Conservation (phyloP, 1,284 basidiomycete species). For the Pascua sp. region DNA sequence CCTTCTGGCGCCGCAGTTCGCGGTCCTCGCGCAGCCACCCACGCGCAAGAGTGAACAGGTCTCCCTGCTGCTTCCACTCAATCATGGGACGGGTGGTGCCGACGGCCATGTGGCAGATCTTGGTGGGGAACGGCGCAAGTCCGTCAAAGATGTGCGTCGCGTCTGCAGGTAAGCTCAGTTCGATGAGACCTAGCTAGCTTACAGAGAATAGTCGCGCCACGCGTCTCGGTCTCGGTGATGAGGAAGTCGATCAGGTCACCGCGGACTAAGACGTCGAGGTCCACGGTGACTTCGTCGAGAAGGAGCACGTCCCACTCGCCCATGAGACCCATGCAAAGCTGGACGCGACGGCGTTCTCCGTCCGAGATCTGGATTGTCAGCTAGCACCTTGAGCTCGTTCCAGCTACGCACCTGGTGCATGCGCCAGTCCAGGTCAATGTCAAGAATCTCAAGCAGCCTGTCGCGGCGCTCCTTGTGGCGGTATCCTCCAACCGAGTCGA, state of each 20-base stretch:
- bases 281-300: constrained; percentile 96
- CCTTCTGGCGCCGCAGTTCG: constrained; percentile 60
- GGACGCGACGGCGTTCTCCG: constrained; percentile 88
- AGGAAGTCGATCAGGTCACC: constrained; percentile 86
- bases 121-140: constrained; percentile 77
- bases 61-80: constrained; percentile 61
- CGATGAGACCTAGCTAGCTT: too few species aligned
- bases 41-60: constrained; percentile 69
- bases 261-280: constrained; percentile 95
- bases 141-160: constrained; percentile 97
- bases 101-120: constrained; percentile 81
- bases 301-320: constrained; percentile 87
- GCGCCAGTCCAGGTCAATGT: constrained; percentile 82
- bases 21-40: constrained; percentile 83
- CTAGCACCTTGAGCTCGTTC: too few species aligned
- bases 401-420: constrained; percentile 50
- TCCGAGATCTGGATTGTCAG: constrained; percentile 65
- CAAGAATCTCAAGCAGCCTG: constrained; percentile 79
- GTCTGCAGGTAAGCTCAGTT: constrained; percentile 50
- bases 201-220: constrained; percentile 89
- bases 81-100: constrained; percentile 63
- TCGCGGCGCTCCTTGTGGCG: constrained; percentile 86
- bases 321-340: constrained; percentile 97
- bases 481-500: constrained; percentile 94
- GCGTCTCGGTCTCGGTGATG: constrained; percentile 70